Conservation (phyloP, 2,329 filamentous ascomycete genomes). For the Diplocarpon rosae region DNA sequence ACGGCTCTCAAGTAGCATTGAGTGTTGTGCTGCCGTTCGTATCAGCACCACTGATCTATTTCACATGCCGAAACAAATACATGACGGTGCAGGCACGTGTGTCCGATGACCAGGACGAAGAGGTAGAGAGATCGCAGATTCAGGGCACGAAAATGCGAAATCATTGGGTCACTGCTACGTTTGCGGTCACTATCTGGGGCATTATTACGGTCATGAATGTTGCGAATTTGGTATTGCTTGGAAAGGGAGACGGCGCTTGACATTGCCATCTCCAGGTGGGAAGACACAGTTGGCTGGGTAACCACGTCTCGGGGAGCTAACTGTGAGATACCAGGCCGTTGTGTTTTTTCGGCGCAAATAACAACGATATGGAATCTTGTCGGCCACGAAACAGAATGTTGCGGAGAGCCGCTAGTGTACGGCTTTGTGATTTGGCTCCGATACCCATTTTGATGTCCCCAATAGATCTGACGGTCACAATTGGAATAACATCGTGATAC, state of each 20-base stretch:
- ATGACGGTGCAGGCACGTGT: constrained; percentile 45
- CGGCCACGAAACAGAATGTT: too few relatives aligned
- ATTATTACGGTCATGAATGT: constrained; percentile 70
- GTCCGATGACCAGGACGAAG: constrained; percentile 20
- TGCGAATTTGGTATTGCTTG: constrained; percentile 60
- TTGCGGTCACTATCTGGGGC: constrained; percentile 58
- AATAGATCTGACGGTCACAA: too few relatives aligned
- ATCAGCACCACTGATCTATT: constrained; percentile 74
- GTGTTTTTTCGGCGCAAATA: too few relatives aligned
- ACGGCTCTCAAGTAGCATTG: constrained; percentile 66
- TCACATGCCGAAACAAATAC: constrained; percentile 67
- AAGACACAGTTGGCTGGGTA: neutral
- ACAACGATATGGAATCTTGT: too few relatives aligned
- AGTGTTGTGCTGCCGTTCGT: constrained; percentile 74
- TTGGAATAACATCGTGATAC: too few relatives aligned
- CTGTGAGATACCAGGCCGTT: too few relatives aligned
- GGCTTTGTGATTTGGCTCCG: too few relatives aligned
- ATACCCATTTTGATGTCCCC: too few relatives aligned
- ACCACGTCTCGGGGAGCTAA: neutral
- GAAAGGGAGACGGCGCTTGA: constrained; percentile 25
- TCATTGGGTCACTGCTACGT: constrained; percentile 47
- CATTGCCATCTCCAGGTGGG: neutral
- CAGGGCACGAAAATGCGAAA: constrained; percentile 50
- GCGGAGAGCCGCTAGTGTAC: too few relatives aligned
- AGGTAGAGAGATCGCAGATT: constrained; percentile 12